A percentile compares a stretch with the other conserved stretches of the same genome.
phyloP scores from a whole-genome alignment of 495 filamentous ascomycete genomes.

The Terfezia claveryi region DNA sequence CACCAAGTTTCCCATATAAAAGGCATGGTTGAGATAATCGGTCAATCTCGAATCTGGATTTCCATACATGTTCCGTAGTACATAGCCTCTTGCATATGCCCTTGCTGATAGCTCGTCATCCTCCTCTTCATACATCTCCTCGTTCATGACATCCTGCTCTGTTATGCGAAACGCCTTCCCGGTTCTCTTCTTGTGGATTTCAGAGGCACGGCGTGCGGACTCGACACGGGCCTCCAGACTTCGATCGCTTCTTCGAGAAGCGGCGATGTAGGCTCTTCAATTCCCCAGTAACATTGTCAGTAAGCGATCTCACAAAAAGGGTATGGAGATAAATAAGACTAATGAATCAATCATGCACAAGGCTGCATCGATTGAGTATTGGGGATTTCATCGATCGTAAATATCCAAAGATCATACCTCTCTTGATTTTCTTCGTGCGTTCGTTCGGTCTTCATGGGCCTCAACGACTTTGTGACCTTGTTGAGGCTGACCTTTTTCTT shows the following conservation, averaged over 20 bases:
- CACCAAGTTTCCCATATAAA: background rate
- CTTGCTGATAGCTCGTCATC: constrained; percentile 32
- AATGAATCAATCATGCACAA: background rate
- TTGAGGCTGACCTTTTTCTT: background rate
- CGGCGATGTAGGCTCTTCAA: constrained; percentile 71
- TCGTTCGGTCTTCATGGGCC: constrained; percentile 35
- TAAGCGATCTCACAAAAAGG: background rate
- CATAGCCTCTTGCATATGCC: background rate
- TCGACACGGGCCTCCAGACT: constrained; percentile 76
- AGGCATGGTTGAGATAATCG: background rate
- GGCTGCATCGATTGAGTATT: constrained; percentile 1
- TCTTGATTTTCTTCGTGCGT: constrained; percentile 86
- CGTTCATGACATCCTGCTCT: constrained; percentile 69
- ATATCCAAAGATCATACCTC: constrained; percentile 27
- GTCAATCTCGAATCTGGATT: background rate
- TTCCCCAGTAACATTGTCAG: background rate
- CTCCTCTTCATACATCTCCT: constrained; percentile 96
- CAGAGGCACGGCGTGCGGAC: constrained; percentile 68
- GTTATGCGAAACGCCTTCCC: constrained; percentile 66
- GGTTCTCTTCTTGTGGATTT: constrained; percentile 75
- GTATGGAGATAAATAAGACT: too few species aligned
- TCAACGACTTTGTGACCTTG: constrained; percentile 4
- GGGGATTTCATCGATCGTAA: background rate
- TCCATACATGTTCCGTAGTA: background rate
- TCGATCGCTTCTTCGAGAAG: constrained; percentile 74